phyloP scores from a whole-genome alignment of 2,329 filamentous ascomycete species.

The Apiospora saccharicola region DNA sequence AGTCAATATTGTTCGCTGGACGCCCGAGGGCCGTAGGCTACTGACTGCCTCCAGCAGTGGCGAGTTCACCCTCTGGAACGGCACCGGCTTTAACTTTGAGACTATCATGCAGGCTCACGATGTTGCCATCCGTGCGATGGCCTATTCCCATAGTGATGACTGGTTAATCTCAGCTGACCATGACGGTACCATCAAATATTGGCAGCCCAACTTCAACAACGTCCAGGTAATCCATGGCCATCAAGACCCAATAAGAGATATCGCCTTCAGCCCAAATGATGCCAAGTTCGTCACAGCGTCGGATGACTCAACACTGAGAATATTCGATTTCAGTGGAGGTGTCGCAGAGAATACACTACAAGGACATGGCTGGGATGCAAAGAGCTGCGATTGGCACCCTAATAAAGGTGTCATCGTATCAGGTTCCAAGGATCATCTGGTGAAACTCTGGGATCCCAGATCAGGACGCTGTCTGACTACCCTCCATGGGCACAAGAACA shows the following conservation, averaged over 20 bases:
- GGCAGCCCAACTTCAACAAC: conserved; percentile 99
- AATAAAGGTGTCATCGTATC: conserved; percentile 93
- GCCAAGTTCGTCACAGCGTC: conserved; percentile 95
- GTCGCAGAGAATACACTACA: conserved; percentile 83
- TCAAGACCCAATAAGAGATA: conserved; percentile 85
- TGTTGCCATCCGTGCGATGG: conserved; percentile 79
- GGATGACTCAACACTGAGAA: conserved; percentile 91
- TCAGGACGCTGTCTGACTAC: conserved; percentile 90
- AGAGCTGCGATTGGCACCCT: conserved; percentile 97
- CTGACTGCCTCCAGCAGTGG: conserved; percentile 95
- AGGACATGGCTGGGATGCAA: conserved; percentile 98
- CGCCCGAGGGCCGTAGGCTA: conserved; percentile 89
- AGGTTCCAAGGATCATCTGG: conserved; percentile 95
- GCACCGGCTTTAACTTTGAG: conserved; percentile 98
- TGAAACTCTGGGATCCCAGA: conserved; percentile 98
- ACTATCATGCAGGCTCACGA: conserved; percentile 99
- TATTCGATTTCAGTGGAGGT: conserved; percentile 93
- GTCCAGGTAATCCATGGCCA: conserved; percentile 94
- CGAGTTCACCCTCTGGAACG: conserved; percentile 98
- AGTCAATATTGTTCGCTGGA: conserved; percentile 97
- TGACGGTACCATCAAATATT: conserved; percentile 96
- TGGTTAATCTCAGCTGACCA: conserved; percentile 97
- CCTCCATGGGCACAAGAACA: conserved; percentile 96
- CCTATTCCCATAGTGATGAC: conserved; percentile 94
- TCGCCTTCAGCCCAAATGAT: conserved; percentile 93